Base-by-base conservation (phyloP, 164 flowering plant genomes). In the Piper longum region DNA sequence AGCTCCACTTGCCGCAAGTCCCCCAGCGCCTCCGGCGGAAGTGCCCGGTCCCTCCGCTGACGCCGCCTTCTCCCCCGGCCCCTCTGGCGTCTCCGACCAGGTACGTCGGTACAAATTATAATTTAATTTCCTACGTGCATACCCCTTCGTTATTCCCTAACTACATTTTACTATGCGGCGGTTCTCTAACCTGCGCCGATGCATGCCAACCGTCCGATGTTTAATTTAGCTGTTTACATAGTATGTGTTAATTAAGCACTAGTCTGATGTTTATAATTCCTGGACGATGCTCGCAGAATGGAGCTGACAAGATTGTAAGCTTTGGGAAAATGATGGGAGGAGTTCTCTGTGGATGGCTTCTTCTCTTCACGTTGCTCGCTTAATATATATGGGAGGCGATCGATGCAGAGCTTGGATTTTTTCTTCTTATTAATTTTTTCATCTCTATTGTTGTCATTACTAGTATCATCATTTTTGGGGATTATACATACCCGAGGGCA, bases 231-330 rank as follows among this genome's bases (percentile, higher is more conserved):
- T 16, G 11, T 16, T 26, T 26, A 26, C 36, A 1, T 26, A 26
- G 36, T 26, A 26, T 26, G 36, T 26, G 1, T 26, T 26, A 26
- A 26, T 26, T 26, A 26, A 26, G 36, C 2, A 26, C 36, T 26
- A 26, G 36, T 26, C 36, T 26, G 36, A 26, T 26, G 36, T 26
- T 26, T 26, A 26, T 26, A 26, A 26, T 26, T 26, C 36, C 36
- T 26, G 36, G 36, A 26, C 2, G 36, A 26, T 26, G 36, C 36
- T 26, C 36, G 79, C 87, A 82, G 87, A 85, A 76, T 62, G 90
- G 87, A 70, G 87, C 56, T 48, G 77, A 67, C 71, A 74, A 64
- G 60, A 19, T 68, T 42, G 36, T 51, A 51, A 12, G 14, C 19
- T 4, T 26, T 17, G 57, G 5, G 3, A 54, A 54, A 18, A 54